Evolutionary conservation across 2,329 filamentous ascomycete species (phyloP).

Genomic region (Helotiales sp.): DNA sequence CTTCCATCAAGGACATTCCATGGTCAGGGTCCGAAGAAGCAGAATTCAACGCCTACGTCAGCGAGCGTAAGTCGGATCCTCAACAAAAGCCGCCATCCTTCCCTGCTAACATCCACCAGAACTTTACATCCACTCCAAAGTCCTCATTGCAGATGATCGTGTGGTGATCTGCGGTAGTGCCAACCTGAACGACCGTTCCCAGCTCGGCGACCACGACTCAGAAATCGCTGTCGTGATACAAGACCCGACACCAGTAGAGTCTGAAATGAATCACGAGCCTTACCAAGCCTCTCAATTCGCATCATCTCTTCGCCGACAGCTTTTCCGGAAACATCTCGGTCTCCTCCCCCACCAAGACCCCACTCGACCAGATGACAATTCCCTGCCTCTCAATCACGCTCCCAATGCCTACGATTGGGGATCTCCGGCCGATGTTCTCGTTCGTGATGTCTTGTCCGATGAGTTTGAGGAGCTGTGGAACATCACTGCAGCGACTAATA

Average conservation of each 20-base stretch:
- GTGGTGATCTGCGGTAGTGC: slow-evolving; percentile 79
- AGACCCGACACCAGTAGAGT: slow-evolving; percentile 72
- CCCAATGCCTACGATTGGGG: slow-evolving; percentile 78
- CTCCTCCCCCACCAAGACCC: slow-evolving; percentile 76
- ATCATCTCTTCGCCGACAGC: slow-evolving; percentile 77
- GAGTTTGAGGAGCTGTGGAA: slow-evolving; percentile 76
- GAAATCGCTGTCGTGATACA: slow-evolving; percentile 91
- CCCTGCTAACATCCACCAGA: slow-evolving; percentile 43
- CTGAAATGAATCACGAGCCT: slow-evolving; percentile 72
- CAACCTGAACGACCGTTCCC: slow-evolving; percentile 67
- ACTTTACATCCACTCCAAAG: slow-evolving; percentile 68
- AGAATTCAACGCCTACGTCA: slow-evolving; percentile 66
- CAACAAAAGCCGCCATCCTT: neutral
- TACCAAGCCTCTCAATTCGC: slow-evolving; percentile 79
- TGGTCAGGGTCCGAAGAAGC: slow-evolving; percentile 60
- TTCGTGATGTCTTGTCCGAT: slow-evolving; percentile 73
- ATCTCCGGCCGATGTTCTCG: slow-evolving; percentile 68
- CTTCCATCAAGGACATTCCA: slow-evolving; percentile 64
- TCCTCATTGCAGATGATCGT: slow-evolving; percentile 81
- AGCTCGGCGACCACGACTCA: slow-evolving; percentile 83
- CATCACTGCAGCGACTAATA: slow-evolving; percentile 75
- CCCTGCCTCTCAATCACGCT: slow-evolving; percentile 71
- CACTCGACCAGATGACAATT: slow-evolving; percentile 73
- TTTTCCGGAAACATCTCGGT: slow-evolving; percentile 92
- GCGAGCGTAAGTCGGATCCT: slow-evolving; percentile 48